Conservation (phyloP, 192 early-diverging fungal genomes). For the Mortierella hygrophila region DNA sequence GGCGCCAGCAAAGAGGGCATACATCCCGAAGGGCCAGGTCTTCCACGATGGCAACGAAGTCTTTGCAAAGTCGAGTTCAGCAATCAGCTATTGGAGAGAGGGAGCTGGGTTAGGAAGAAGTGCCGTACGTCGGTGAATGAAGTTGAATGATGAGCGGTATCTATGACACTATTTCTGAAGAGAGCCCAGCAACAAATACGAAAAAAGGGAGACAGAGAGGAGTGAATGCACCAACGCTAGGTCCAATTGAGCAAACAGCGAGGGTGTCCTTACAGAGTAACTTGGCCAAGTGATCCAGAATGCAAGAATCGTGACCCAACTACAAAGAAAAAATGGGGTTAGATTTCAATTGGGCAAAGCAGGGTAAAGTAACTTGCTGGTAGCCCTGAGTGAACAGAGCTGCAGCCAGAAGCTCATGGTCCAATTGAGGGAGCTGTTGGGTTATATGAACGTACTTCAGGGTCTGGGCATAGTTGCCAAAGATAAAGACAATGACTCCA, state of each 20-base stretch:
- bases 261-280: constrained; percentile 35
- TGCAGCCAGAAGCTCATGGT: constrained; percentile 3
- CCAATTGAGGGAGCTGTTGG: background rate
- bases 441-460: constrained; percentile 62
- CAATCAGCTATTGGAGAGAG: constrained; percentile 56
- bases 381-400: background rate
- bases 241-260: background rate
- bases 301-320: constrained; percentile 51
- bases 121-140: background rate
- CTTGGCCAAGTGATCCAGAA: constrained; percentile 56
- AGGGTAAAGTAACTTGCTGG: background rate
- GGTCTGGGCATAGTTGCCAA: constrained; percentile 81
- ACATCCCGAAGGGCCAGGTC: constrained; percentile 75
- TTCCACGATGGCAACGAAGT: constrained; percentile 73
- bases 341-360: background rate
- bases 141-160: background rate
- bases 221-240: background rate
- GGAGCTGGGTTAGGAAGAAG: constrained; percentile 26
- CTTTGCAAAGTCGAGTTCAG: constrained; percentile 76
- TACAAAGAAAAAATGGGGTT: background rate
- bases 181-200: background rate
- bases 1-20: constrained; percentile 70
- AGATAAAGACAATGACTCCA: constrained; percentile 76
- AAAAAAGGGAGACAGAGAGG: background rate
- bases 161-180: background rate